These are phyloP conservation scores for Geranomyces variabilis DNA, from an alignment of 192 early-diverging fungal genomes.

Conservation along the genomic window DNA sequence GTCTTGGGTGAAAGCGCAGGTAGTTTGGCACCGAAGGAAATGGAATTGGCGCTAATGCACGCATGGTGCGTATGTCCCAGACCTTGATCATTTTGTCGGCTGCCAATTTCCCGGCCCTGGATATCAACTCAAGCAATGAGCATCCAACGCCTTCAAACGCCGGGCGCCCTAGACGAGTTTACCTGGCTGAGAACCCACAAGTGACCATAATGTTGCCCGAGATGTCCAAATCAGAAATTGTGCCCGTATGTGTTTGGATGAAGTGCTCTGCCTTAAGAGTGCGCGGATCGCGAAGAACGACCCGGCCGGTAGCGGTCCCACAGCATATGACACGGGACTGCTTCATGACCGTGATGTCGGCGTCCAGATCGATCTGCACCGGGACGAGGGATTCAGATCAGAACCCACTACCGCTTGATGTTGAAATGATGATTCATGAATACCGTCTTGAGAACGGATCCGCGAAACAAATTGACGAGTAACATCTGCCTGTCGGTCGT, in stretches of 20 bases:
- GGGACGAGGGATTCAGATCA: constrained; percentile 46
- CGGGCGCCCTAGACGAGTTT: not conserved
- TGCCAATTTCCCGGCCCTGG: constrained; percentile 59
- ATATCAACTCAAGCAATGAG: not conserved
- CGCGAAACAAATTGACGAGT: constrained; percentile 39
- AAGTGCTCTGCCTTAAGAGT: constrained; percentile 63
- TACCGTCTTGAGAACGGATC: constrained; percentile 39
- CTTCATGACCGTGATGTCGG: constrained; percentile 55
- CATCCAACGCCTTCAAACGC: not conserved
- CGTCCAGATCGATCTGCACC: constrained; percentile 33
- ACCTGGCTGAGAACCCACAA: constrained; percentile 75
- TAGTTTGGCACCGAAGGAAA: constrained; percentile 69
- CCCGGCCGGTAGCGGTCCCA: constrained; percentile 65
- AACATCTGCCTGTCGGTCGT: constrained; percentile 10
- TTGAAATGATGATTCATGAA: constrained; percentile 53
- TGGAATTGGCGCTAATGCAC: constrained; percentile 69
- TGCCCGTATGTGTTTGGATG: constrained; percentile 77
- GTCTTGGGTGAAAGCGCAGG: constrained; percentile 73
- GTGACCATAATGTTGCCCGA: constrained; percentile 74
- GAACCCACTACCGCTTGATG: constrained; percentile 51
- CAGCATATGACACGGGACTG: constrained; percentile 65
- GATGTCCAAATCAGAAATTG: constrained; percentile 75
- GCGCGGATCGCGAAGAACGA: constrained; percentile 69
- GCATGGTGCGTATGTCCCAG: constrained; percentile 77
- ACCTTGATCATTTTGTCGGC: constrained; percentile 80